Conservation (phyloP, 192 early-diverging fungal species). For the Phycomyces blakesleeanus region DNA sequence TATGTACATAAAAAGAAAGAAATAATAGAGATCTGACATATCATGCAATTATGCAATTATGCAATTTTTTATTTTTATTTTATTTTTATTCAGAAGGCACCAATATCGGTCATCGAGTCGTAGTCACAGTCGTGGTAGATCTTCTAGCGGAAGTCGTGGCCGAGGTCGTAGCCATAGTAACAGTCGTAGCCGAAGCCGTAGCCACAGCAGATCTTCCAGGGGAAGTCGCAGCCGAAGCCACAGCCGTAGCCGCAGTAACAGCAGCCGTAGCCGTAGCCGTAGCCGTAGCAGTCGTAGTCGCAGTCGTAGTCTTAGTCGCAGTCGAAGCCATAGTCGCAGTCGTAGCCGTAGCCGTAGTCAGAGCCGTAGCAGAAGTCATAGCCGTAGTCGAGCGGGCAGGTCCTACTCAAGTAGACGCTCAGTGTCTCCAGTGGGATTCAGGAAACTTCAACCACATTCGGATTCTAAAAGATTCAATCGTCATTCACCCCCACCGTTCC, state of each 20-base stretch:
- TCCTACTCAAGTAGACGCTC: background rate
- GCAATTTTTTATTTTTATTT: too few relatives aligned
- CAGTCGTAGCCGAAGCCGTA: slow-evolving; percentile 8
- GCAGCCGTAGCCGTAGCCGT: background rate
- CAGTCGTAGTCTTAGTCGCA: background rate
- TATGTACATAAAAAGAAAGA: too few relatives aligned
- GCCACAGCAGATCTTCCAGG: background rate
- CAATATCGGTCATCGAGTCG: background rate
- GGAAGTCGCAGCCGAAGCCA: background rate
- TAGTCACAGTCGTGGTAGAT: slow-evolving; percentile 4
- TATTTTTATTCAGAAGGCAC: too few relatives aligned
- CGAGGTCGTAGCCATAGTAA: background rate
- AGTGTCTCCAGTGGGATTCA: too few relatives aligned
- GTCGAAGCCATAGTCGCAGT: background rate
- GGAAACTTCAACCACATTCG: too few relatives aligned
- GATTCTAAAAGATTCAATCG: too few relatives aligned
- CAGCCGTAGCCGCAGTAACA: slow-evolving; percentile 6
- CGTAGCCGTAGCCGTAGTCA: slow-evolving; percentile 4
- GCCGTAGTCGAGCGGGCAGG: background rate
- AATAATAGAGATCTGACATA: too few relatives aligned
- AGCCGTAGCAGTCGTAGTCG: slow-evolving; percentile 4
- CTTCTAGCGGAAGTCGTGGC: background rate
- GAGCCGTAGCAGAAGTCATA: slow-evolving; percentile 3
- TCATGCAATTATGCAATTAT: too few relatives aligned
- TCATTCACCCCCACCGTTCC: background rate